These are phyloP conservation scores for Penicilliopsis zonata DNA, from an alignment of 495 filamentous ascomycete genomes.

Conservation along the genomic window DNA sequence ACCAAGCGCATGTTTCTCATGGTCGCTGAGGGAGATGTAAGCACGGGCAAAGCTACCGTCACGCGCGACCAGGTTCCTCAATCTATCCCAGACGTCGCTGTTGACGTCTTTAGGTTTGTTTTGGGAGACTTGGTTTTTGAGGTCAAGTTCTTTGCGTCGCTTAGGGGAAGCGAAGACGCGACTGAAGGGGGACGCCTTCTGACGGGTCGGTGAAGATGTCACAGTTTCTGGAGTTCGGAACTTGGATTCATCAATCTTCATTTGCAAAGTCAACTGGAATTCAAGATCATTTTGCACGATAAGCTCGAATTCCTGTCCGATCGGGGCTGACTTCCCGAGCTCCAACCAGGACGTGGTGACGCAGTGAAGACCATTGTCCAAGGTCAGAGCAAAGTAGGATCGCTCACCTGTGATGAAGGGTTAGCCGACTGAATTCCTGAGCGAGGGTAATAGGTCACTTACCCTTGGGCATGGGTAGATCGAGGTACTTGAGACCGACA, in stretches of 20 bases:
- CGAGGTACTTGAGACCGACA: constrained; percentile 87
- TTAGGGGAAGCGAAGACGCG: constrained; percentile 88
- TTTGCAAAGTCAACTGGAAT: constrained; percentile 92
- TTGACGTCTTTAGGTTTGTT: constrained; percentile 60
- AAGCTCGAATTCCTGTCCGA: constrained; percentile 96
- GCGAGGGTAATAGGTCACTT: constrained; percentile 17
- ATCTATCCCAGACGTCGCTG: constrained; percentile 60
- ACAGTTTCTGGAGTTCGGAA: constrained; percentile 35
- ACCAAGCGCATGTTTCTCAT: constrained; percentile 76
- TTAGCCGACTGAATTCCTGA: constrained; percentile 17
- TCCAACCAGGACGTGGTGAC: constrained; percentile 95
- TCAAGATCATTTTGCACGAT: constrained; percentile 94
- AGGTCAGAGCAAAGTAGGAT: constrained; percentile 83
- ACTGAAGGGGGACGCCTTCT: constrained; percentile 79
- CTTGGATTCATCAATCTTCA: constrained; percentile 73
- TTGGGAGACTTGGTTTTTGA: constrained; percentile 63
- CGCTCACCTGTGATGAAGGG: constrained; percentile 51
- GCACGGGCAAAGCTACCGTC: constrained; percentile 90
- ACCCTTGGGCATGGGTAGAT: constrained; percentile 85
- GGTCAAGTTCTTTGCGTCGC: constrained; percentile 87
- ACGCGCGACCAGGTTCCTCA: constrained; percentile 71
- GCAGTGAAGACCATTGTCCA: constrained; percentile 95
- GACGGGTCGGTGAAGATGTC: constrained; percentile 38
- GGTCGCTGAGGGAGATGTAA: constrained; percentile 85
- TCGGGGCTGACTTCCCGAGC: constrained; percentile 82